Conservation (phyloP, 2,329 filamentous ascomycete species). For the Aspergillus puulaauensis region DNA sequence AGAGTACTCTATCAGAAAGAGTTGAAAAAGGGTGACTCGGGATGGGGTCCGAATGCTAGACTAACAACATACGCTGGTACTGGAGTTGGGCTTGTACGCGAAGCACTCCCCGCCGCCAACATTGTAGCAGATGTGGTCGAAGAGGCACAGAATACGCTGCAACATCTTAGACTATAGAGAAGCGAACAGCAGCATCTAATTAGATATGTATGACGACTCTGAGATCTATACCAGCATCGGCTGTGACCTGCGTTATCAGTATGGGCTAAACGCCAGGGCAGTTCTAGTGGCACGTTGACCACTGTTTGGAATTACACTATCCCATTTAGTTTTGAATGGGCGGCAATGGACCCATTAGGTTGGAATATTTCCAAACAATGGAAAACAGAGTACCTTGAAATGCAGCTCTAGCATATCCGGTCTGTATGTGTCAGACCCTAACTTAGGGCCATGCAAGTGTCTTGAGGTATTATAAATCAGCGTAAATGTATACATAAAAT, state of each 20-base stretch:
- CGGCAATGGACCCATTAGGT: not conserved
- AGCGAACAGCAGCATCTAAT: too few relatives aligned
- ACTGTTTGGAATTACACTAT: not conserved
- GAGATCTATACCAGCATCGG: too few relatives aligned
- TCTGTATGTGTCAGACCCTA: conserved; percentile 2
- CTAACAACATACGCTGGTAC: conserved; percentile 64
- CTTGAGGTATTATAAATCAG: conserved; percentile 9
- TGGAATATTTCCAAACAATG: conserved; percentile 16
- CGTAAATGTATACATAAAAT: conserved; percentile 5
- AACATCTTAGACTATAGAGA: not conserved
- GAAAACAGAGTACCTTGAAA: not conserved
- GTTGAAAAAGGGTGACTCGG: conserved; percentile 49
- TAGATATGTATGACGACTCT: too few relatives aligned
- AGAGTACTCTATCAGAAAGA: conserved; percentile 48
- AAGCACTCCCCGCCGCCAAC: conserved; percentile 50
- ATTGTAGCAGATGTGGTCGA: conserved; percentile 53
- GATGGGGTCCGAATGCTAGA: conserved; percentile 55
- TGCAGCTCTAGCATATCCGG: not conserved
- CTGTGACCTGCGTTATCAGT: too few relatives aligned
- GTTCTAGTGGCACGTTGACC: not conserved
- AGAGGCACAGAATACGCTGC: conserved; percentile 30
- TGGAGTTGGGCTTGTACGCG: conserved; percentile 58
- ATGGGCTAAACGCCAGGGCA: too few relatives aligned
- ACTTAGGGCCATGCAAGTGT: not conserved
- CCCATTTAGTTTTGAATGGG: not conserved